These are phyloP conservation scores for Citrus hindsii DNA, from an alignment of 345 rosid species.

Conservation along the genomic window DNA sequence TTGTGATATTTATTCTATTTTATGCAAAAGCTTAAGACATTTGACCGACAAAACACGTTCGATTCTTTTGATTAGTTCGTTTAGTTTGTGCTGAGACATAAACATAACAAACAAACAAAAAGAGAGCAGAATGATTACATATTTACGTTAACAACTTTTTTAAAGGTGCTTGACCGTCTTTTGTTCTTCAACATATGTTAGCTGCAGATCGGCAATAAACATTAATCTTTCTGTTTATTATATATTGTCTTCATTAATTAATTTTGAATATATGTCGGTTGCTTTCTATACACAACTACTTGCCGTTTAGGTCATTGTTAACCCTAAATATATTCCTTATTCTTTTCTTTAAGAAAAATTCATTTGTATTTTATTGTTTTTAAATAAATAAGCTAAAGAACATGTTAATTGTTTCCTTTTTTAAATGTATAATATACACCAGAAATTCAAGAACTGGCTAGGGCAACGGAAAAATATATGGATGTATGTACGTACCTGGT, in stretches of 20 bases:
- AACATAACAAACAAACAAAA: not conserved
- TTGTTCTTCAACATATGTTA: not conserved
- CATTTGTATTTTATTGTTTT: not conserved
- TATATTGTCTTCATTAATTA: too few relatives aligned
- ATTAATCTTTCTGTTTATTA: not conserved
- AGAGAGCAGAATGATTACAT: not conserved
- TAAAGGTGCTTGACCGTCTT: not conserved
- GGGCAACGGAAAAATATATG: not conserved
- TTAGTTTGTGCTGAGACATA: not conserved
- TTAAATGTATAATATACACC: not conserved
- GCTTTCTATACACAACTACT: not conserved
- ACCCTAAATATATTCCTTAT: not conserved
- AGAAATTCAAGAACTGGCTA: not conserved
- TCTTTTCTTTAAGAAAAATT: not conserved
- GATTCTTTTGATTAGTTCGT: not conserved
- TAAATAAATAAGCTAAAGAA: not conserved
- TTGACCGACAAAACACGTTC: slow-evolving; percentile 22
- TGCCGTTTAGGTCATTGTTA: not conserved
- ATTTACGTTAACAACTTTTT: not conserved
- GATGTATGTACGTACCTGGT: slow-evolving; percentile 40
- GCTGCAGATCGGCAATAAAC: not conserved
- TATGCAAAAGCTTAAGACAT: slow-evolving; percentile 13
- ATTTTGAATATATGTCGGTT: not conserved
- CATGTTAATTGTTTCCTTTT: not conserved
- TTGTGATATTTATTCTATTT: not conserved